A percentile compares a stretch with the other conserved stretches of the same genome.
These are phyloP conservation scores for Lagenaria siceraria DNA, from an alignment of 306 rosid species.

Conservation along the genomic window DNA sequence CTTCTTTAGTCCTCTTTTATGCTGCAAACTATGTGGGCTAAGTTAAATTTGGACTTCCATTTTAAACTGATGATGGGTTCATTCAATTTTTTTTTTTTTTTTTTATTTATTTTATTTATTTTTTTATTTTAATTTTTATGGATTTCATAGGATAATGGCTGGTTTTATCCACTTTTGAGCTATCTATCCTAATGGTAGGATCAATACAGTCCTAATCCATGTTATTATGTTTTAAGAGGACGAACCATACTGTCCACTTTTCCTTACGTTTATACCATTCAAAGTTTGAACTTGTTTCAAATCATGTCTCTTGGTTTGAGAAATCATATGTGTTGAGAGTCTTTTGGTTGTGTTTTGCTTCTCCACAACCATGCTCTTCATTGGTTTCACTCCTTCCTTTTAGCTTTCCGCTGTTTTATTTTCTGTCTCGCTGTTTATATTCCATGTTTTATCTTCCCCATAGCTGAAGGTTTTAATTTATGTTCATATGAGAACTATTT, in stretches of 20 bases:
- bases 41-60: not conserved
- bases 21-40: not conserved
- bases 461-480: not conserved
- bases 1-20: not conserved
- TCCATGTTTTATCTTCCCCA: not conserved
- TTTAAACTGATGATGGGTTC: not conserved
- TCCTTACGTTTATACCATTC: too few species aligned
- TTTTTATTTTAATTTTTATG: too few species aligned
- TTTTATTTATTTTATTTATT: too few species aligned
- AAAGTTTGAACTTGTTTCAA: not conserved
- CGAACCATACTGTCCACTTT: not conserved
- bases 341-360: not conserved
- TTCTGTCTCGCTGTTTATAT: not conserved
- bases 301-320: not conserved
- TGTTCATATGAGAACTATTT: not conserved
- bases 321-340: not conserved
- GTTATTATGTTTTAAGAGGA: not conserved
- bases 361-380: too few species aligned
- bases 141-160: not conserved
- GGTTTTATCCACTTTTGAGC: not conserved
- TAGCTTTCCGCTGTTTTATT: too few species aligned
- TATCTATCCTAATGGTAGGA: not conserved
- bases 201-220: not conserved
- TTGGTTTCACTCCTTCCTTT: too few species aligned
- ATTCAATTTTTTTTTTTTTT: not conserved